Percentiles rank a stretch among this genome's conserved stretches.
Conservation (phyloP, 129 eudicot genomes). For the Tagetes patula region DNA sequence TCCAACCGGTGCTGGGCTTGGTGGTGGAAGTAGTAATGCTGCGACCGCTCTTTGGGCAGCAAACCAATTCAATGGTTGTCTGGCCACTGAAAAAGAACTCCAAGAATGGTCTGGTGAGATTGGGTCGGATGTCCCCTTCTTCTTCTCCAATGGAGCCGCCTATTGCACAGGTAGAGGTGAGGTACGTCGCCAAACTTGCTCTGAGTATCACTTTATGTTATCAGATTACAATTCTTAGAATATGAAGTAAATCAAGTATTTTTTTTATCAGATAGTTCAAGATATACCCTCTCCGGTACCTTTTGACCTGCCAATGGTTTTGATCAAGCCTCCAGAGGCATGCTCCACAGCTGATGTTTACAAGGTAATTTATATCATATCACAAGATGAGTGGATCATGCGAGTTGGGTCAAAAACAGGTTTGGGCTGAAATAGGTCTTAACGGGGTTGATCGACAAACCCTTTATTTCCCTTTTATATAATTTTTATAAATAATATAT, state of each 20-base stretch:
- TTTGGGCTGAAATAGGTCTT: background rate
- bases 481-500: background rate
- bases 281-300: constrained; percentile 69
- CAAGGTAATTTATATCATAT: constrained; percentile 51
- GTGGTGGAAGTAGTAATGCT: constrained; percentile 98
- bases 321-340: constrained; percentile 92
- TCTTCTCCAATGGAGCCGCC: constrained; percentile 93
- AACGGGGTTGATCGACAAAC: background rate
- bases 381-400: background rate
- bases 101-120: constrained; percentile 99
- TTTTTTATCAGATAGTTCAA: constrained; percentile 58
- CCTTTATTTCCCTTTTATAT: background rate
- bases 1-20: constrained; percentile 99
- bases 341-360: constrained; percentile 98
- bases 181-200: constrained; percentile 49
- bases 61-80: constrained; percentile 82
- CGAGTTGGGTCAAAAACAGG: background rate
- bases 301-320: constrained; percentile 81
- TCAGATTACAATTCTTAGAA: background rate
- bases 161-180: constrained; percentile 99
- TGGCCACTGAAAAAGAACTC: constrained; percentile 85
- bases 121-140: constrained; percentile 95
- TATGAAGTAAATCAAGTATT: constrained; percentile 4
- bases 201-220: constrained; percentile 4
- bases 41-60: constrained; percentile 99